Base-by-base conservation (phyloP, 352 stramenopile species). In the Globisporangium nunn region DNA sequence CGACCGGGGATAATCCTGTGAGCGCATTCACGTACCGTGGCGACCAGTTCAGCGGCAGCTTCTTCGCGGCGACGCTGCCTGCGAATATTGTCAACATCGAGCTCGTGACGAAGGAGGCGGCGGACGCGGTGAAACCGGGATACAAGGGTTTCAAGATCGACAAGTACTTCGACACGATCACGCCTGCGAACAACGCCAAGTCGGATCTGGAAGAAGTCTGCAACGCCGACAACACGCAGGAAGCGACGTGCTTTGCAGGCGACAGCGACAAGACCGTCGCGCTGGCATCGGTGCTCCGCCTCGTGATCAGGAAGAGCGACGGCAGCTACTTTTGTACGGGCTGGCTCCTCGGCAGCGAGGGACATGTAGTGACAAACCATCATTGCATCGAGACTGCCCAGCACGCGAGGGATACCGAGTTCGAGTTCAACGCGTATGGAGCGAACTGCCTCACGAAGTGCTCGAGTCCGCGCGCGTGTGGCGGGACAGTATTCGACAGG, bases 311-410 rank as follows among this genome's bases (percentile, higher is more conserved):
- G 64, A 88, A 88, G 52, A 43, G 50, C 39, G 61, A 52, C 28
- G 65, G 69, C 3, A 76, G 68, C 4, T 86, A 68, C 56, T 88
- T 87, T 45, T 93, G 83, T 58, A 90, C 77, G 17, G 83, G 83
- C 17, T 93, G 76, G 76, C 62, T 93, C 3, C 6, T 90, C 30
- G 83, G 83, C n/a, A 85, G 70, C 37, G 71, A 93, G 18, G 81
- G 79, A 15, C 81, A 93, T 52, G n/a, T 89, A 41, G 46, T 93
- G 17, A 91, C 83, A 29, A 93, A 93, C 70, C 58, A 90, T 53
- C 83, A 93, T 67, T 93, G 83, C 70, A 90, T 93, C 54, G 67
- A 58, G 5, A 69, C 55, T 28, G 60, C 70, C 45, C 37, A 31
- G 14, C 58, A 88, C 33, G 83, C 83, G 4, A 74, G 48, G n/a